Base-by-base conservation (phyloP, 495 filamentous ascomycete genomes). In the Trichoderma orchidacearum region DNA sequence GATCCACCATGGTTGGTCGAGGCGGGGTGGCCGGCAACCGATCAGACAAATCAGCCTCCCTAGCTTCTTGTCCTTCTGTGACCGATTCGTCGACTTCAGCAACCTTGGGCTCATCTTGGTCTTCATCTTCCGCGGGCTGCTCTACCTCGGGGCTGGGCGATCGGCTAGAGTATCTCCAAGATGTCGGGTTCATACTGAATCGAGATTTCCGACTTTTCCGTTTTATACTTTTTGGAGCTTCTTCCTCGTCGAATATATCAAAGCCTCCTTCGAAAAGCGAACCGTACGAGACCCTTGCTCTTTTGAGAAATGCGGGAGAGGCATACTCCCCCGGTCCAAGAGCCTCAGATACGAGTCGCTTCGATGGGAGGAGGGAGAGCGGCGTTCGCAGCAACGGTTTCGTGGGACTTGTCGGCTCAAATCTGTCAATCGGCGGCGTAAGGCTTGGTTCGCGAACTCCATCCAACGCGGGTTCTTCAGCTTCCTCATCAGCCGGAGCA, bases 281-380 rank as follows among this genome's bases (percentile, higher is more conserved):
- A 0, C 80, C 80, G 56, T 80, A 81, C 1, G 82, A 86, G 5
- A 80, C 66, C 45, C 85, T 75, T 17, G 75, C 71, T 25, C 83
- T 74, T 60, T 83, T 87, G 18, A 87, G 61, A 59, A 94, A 93
- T 7, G 86, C 87, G 5, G 90, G 89, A 5, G 90, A 93, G 21
- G 77, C 71, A 75, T 81, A 93, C 63, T 76, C 72, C 55, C 71
- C 67, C 3, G 45, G 5, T 1, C 28, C 51, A 3, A 55, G 32
- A 3, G 53, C n/a, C 31, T 32, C 29, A 30, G 17, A 34, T 1
- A 31, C 53, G 9, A 12, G 21, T 55, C 53, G 6, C 18, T 55
- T 55, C 5, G 30, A 54, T 27, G 45, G 48, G 17, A 30, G 30
- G 11, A 9, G 3, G 56, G 59, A 21, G 63, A 21, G 18, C 21